Conservation (phyloP, 1,284 basidiomycete species). For the Malassezia equina region DNA sequence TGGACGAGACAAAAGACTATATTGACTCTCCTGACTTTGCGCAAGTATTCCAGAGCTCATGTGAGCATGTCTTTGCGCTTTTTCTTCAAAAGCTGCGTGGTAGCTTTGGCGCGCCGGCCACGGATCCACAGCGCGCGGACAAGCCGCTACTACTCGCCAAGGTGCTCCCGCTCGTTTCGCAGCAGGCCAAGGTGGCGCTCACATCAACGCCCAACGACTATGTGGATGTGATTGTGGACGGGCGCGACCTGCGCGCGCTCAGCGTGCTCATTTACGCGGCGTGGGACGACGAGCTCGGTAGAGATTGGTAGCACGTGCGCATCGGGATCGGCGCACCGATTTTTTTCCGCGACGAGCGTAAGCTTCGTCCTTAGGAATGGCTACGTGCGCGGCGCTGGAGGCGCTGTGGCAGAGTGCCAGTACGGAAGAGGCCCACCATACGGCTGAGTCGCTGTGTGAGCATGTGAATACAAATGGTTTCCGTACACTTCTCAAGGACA, state of each 20-base stretch:
- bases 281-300: slow-evolving; percentile 12
- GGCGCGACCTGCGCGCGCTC: slow-evolving; percentile 15
- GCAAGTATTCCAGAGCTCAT: slow-evolving; percentile 58
- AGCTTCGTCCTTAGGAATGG: slow-evolving; percentile 9
- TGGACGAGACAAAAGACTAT: slow-evolving; percentile 61
- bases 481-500: slow-evolving; percentile 42
- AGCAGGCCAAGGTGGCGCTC: slow-evolving; percentile 64
- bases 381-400: slow-evolving; percentile 30
- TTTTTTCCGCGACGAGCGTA: background rate
- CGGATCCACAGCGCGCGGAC: slow-evolving; percentile 51
- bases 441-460: slow-evolving; percentile 48
- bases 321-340: background rate
- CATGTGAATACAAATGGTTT: slow-evolving; percentile 45
- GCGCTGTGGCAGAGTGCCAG: slow-evolving; percentile 44
- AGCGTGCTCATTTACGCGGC: slow-evolving; percentile 16
- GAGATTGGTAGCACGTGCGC: slow-evolving; percentile 1
- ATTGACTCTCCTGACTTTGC: slow-evolving; percentile 63
- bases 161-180: slow-evolving; percentile 64
- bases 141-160: slow-evolving; percentile 59
- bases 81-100: slow-evolving; percentile 55
- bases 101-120: slow-evolving; percentile 39
- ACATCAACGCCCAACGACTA: slow-evolving; percentile 68
- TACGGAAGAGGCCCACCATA: slow-evolving; percentile 20
- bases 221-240: slow-evolving; percentile 53
- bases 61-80: slow-evolving; percentile 60